Conservation (phyloP, 2,329 filamentous ascomycete species). For the Arthrocladium fulminans region DNA sequence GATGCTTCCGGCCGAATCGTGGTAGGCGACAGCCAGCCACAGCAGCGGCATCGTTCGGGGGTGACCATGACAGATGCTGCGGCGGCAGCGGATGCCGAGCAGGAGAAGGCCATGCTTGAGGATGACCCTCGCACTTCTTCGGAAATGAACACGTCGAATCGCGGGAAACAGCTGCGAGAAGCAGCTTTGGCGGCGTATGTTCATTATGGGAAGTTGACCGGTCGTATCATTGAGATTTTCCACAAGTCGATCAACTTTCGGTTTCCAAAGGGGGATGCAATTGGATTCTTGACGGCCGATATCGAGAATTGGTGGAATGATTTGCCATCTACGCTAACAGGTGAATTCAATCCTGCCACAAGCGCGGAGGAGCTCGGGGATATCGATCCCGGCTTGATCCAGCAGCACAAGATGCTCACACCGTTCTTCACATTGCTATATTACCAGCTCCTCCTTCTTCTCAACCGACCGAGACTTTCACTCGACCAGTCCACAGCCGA, state of each 20-base stretch:
- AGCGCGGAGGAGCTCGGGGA: constrained; percentile 7
- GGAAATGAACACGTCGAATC: constrained; percentile 10
- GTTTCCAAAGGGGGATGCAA: constrained; percentile 30
- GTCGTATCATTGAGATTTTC: constrained; percentile 33
- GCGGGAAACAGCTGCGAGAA: constrained; percentile 25
- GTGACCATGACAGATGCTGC: not conserved
- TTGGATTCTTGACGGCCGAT: constrained; percentile 32
- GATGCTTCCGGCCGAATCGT: not conserved
- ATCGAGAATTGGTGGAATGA: constrained; percentile 38
- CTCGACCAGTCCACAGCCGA: constrained; percentile 31
- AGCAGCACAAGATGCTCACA: constrained; percentile 24
- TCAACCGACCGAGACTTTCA: constrained; percentile 33
- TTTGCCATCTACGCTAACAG: constrained; percentile 25
- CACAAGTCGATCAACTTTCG: constrained; percentile 36
- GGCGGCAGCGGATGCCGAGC: not conserved
- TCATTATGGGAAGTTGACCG: constrained; percentile 32
- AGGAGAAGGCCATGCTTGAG: not conserved
- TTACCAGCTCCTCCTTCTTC: constrained; percentile 33
- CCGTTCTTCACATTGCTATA: constrained; percentile 36
- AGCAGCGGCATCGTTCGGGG: not conserved
- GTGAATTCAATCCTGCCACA: constrained; percentile 7
- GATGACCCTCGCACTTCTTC: not conserved
- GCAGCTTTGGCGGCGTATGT: constrained; percentile 32
- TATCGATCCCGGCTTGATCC: constrained; percentile 12
- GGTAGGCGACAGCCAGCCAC: not conserved